Conservation (phyloP, 352 stramenopile genomes). For the Phytophthora hybrid region DNA sequence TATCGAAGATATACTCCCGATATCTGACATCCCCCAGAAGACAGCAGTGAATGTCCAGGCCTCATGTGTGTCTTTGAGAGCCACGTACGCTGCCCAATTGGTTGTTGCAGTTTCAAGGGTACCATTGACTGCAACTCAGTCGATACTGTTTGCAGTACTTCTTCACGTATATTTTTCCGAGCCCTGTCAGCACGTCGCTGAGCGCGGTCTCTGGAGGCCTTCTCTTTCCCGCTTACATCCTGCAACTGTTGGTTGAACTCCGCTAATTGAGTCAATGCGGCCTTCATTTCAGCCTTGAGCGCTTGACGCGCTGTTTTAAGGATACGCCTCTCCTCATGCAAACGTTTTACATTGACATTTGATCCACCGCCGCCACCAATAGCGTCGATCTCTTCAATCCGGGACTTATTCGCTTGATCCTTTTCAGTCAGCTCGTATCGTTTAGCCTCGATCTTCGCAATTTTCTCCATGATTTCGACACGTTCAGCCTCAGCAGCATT, state of each 20-base stretch:
- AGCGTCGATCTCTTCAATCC: conserved; percentile 72
- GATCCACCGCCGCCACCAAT: conserved; percentile 39
- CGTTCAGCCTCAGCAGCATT: conserved; percentile 21
- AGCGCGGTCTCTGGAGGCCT: conserved; percentile 29
- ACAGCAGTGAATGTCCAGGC: conserved; percentile 21
- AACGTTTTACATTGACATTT: conserved; percentile 21
- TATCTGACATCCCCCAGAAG: conserved; percentile 37
- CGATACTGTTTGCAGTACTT: conserved; percentile 24
- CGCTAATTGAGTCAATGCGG: conserved; percentile 18
- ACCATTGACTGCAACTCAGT: not conserved
- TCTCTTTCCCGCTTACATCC: conserved; percentile 36
- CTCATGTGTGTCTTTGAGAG: conserved; percentile 40
- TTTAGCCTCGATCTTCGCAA: conserved; percentile 25
- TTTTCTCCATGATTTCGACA: conserved; percentile 24
- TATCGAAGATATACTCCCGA: conserved; percentile 35
- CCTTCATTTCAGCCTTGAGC: conserved; percentile 59
- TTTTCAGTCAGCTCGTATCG: conserved; percentile 32
- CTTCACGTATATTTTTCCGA: conserved; percentile 34
- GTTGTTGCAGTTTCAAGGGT: not conserved
- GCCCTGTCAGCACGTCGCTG: conserved; percentile 30
- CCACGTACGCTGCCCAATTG: conserved; percentile 37
- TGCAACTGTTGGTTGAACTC: conserved; percentile 38
- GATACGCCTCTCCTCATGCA: conserved; percentile 50
- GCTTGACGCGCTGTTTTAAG: conserved; percentile 54
- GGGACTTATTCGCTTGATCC: conserved; percentile 48